These are phyloP conservation scores for Salicornia ramosissima DNA, from an alignment of 148 eudicot genomes.

Conservation along the genomic window DNA sequence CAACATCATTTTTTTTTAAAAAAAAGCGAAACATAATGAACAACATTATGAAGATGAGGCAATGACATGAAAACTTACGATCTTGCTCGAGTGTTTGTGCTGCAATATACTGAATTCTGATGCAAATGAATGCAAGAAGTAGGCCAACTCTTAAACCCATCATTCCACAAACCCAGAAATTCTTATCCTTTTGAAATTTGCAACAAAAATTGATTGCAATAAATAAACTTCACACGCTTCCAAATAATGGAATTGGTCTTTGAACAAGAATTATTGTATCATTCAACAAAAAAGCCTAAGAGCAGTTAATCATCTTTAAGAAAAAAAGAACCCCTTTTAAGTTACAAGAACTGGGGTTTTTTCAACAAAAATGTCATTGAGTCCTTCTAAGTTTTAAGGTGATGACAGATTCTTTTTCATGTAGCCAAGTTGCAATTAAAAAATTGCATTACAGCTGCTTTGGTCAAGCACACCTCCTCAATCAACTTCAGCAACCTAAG, in stretches of 20 bases:
- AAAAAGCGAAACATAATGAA: background rate
- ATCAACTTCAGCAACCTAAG: too few species aligned
- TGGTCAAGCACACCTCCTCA: too few species aligned
- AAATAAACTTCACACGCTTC: too few species aligned
- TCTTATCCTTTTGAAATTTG: background rate
- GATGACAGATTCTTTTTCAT: background rate
- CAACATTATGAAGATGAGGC: background rate
- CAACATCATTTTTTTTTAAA: background rate
- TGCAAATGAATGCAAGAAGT: constrained; percentile 30
- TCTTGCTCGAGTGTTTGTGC: constrained; percentile 40
- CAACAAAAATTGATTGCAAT: background rate
- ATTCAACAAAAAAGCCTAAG: background rate
- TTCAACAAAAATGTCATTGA: background rate
- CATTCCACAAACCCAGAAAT: constrained; percentile 19
- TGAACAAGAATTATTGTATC: background rate
- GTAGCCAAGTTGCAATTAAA: background rate
- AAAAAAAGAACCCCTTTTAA: background rate
- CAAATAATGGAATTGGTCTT: background rate
- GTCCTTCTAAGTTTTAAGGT: constrained; percentile 10
- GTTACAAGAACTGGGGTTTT: background rate
- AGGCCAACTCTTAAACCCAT: constrained; percentile 33
- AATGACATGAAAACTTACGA: constrained; percentile 34
- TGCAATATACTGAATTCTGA: constrained; percentile 22
- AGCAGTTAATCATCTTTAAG: background rate
- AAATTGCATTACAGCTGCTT: too few species aligned